Base-by-base conservation (phyloP, 805 yeast genomes). In the Clavispora carvajalis region DNA sequence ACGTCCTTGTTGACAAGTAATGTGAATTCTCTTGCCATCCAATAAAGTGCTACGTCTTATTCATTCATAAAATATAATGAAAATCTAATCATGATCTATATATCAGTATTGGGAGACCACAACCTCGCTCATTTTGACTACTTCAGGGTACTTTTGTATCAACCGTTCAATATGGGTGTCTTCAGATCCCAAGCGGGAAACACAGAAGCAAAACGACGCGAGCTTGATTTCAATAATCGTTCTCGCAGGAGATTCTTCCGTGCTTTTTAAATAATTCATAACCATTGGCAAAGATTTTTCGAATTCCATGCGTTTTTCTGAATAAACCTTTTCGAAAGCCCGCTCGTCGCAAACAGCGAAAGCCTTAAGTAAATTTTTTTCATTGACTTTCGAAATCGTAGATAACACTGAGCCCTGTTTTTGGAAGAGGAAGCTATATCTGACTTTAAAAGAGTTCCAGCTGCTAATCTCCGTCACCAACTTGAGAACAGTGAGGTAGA, bases 1-100 rank as follows among this genome's bases (percentile, higher is more conserved):
- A 88, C 87, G 10, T 80, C 95, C 24, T 76, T 91, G 48, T 71
- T 90, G 57, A 86, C 96, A 12, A 86, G 96, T 37, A 85, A 85
- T 63, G 90, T 93, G 31, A 90, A 93, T 63, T 79, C 91, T 35
- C 82, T 87, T 43, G 95, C 96, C 21, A 88, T 93, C 52, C 84
- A 84, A 62, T 87, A 72, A 15, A 8, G 12, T 28, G 49, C 18
- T 13, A 33, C 37, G 7, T 7, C 28, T 33, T 13, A 22, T 25
- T 33, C 31, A 16, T n/a, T 18, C 26, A 19, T 16, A 16, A 22
- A 21, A 31, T 23, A 31, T 22, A 34, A 24, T 15, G 34, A 23
- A 34, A 21, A 21, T 17, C 19, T 13, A 13, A n/a, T 37, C 34
- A 22, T 22, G 34, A 13, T 18, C 15, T n/a, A 12, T 28, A 7